A percentile compares a stretch with the other conserved stretches of the same genome.
Evolutionary conservation across 345 rosid species (phyloP).

Genomic region (Trapa bicornis): DNA sequence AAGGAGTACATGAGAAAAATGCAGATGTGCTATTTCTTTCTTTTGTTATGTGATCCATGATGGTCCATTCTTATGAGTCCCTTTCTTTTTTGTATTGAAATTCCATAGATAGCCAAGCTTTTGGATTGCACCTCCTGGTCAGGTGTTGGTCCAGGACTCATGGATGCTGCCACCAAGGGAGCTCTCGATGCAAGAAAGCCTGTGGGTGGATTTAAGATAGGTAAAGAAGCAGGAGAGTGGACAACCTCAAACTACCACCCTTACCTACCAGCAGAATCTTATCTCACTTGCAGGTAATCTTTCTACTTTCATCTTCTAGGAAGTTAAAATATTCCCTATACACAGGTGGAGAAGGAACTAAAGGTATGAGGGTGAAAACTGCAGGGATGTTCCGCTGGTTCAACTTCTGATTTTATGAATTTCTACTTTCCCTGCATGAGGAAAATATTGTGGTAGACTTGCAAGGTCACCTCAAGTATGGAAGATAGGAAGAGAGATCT

Average conservation of each 20-base stretch:
- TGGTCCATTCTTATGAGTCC: neutral
- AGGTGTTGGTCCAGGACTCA: conserved; percentile 93
- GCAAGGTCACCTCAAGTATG: no score
- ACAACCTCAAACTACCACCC: conserved; percentile 76
- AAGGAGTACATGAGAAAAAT: neutral
- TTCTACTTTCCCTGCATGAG: no score
- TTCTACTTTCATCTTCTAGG: neutral
- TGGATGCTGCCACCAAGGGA: conserved; percentile 86
- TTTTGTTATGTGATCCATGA: neutral
- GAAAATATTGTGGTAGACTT: no score
- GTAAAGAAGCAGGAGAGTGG: conserved; percentile 88
- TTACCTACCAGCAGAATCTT: conserved; percentile 57
- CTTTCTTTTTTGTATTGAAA: neutral
- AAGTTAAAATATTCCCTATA: neutral
- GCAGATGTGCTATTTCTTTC: neutral
- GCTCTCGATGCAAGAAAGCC: conserved; percentile 68
- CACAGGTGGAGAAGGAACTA: neutral
- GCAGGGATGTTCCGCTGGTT: no score
- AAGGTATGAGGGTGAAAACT: neutral
- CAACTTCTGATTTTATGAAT: no score
- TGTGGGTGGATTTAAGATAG: conserved; percentile 79
- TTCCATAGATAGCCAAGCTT: conserved; percentile 55
- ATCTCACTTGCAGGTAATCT: conserved; percentile 78
- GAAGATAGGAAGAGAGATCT: no score
- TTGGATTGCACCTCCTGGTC: conserved; percentile 88